phyloP scores from a whole-genome alignment of 2,329 filamentous ascomycete species.

The Botrytis tulipae region DNA sequence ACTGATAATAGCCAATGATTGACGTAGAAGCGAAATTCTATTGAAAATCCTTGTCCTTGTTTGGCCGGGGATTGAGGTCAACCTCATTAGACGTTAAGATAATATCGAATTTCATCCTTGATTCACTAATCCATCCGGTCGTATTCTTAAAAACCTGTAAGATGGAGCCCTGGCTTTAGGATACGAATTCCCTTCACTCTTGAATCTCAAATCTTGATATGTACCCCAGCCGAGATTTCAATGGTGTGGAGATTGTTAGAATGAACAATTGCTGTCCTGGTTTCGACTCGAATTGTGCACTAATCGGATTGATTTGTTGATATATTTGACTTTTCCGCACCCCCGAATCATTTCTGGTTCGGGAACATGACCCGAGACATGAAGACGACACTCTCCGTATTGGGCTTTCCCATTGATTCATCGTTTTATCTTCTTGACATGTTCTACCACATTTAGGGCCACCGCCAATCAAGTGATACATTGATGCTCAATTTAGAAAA shows the following conservation, averaged over 20 bases:
- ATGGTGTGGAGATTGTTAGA: not conserved
- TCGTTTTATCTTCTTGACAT: not conserved
- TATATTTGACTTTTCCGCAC: conserved; percentile 2
- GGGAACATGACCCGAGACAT: not conserved
- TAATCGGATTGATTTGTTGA: not conserved
- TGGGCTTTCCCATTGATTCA: not conserved
- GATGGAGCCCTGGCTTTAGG: not conserved
- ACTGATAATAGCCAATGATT: conserved; percentile 1
- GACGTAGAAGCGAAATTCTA: conserved; percentile 1
- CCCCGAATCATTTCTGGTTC: conserved; percentile 1
- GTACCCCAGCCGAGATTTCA: conserved; percentile 2
- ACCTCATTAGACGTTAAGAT: conserved; percentile 19
- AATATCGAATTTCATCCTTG: conserved; percentile 14
- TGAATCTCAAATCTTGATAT: not conserved
- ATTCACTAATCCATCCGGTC: conserved; percentile 2
- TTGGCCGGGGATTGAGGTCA: not conserved
- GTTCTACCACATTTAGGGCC: not conserved
- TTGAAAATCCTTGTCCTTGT: conserved; percentile 14
- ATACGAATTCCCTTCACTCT: not conserved
- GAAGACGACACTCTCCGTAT: not conserved
- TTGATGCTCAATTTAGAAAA: not conserved
- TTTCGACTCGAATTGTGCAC: not conserved
- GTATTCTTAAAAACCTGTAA: not conserved
- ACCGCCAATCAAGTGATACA: not conserved
- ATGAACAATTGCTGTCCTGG: conserved; percentile 1